Evolutionary conservation across 2,329 filamentous ascomycete species (phyloP), one percentile per base, ranked within the genome.

Genomic region (Ophiocordyceps camponoti-leonardi): DNA sequence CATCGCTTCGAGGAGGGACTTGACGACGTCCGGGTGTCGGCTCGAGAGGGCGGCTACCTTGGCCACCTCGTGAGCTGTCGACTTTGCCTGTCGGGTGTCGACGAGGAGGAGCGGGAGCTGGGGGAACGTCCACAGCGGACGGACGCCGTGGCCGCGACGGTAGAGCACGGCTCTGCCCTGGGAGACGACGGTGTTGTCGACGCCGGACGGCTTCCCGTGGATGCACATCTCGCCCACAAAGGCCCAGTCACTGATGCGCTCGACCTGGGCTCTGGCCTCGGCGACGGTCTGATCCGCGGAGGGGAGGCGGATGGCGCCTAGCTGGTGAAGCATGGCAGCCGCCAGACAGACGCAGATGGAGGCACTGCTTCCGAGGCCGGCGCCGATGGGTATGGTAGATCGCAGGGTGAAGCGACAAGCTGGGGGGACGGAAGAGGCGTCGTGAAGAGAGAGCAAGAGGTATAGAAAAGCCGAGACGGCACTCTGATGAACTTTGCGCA

Each of bases 211-310:
- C 57, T 94, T 96, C 35, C 90, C 92, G 59, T 98, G 92, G 50
- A 96, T 95, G 64, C 87, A 92, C 78, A 96, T 83, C 62, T 98
- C 92, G 22, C 83, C 83, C 1, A 98, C 92, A 62, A 95, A 96
- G 0, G 92, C 88, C 92, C 93, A 98, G 49, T 84, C 77, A 63
- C 98, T 98, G 65, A 98, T 95, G 51, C 90, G 79, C 66, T 96
- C 88, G 28, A 96, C 75, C 60, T 98, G 90, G 41, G 87, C 65
- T 48, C 84, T 79, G n/a, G 86, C 86, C 65, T 98, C 92, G 46
- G 86, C 80, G 1, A 79, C 66, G 4, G 87, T 86, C 61, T 96
- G 90, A 55, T 96, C 90, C 0, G 85, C 84, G 58, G 96, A 90
- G 1, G 92, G 92, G 0, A 87, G 87, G 1, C 86, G 83, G 6